These are phyloP conservation scores for Thalassiosira livingstoniorum DNA, from an alignment of 352 stramenopile species.

Conservation along the genomic window DNA sequence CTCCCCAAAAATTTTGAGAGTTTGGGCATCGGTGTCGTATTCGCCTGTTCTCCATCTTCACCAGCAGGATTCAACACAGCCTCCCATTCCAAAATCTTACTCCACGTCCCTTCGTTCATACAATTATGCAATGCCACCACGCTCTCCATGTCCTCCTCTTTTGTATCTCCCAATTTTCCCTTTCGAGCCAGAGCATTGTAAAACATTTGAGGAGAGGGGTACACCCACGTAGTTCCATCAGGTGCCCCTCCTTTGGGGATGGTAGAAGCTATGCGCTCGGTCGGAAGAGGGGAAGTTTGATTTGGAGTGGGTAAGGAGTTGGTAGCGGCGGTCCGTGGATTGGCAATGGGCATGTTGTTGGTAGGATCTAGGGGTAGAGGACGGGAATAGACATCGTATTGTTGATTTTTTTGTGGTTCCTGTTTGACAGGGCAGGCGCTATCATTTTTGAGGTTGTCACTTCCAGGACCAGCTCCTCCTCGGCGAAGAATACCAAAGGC, in stretches of 20 bases:
- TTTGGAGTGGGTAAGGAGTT: constrained; percentile 93
- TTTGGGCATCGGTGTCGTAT: constrained; percentile 79
- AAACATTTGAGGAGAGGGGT: constrained; percentile 99
- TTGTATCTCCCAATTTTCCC: constrained; percentile 93
- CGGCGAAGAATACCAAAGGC: constrained; percentile 18
- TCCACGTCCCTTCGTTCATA: constrained; percentile 99
- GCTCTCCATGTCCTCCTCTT: constrained; percentile 92
- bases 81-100: constrained; percentile 97
- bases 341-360: constrained; percentile 96
- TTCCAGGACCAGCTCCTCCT: neutral
- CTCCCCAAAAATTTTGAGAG: constrained; percentile 97
- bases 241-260: constrained; percentile 93
- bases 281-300: constrained; percentile 91
- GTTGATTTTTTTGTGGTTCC: constrained; percentile 24
- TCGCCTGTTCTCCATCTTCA: constrained; percentile 15
- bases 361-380: constrained; percentile 92
- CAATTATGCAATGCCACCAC: constrained; percentile 99
- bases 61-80: constrained; percentile 58
- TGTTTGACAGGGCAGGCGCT: constrained; percentile 30
- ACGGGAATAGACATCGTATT: constrained; percentile 98
- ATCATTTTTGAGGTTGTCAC: neutral
- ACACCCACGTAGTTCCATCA: constrained; percentile 93
- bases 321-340: constrained; percentile 79
- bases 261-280: constrained; percentile 92
- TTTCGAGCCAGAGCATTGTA: constrained; percentile 98